Percentiles rank a stretch among this genome's conserved stretches.
phyloP scores from a whole-genome alignment of 2,329 filamentous ascomycete genomes.

The Aureobasidium zeae region DNA sequence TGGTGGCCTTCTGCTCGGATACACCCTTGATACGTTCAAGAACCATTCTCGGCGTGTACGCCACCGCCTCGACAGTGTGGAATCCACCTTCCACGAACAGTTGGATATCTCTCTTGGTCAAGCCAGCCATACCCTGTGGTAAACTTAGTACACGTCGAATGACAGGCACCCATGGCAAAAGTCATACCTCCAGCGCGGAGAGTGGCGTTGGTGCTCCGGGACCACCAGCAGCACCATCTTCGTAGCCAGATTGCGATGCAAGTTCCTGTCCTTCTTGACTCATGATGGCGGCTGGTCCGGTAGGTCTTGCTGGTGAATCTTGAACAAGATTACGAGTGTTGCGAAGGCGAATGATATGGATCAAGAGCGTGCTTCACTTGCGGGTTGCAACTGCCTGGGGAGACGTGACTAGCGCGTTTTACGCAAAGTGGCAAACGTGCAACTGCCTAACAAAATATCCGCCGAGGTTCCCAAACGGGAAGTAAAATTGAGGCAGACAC shows the following conservation, averaged over 20 bases:
- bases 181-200: conserved; percentile 67
- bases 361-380: too few relatives aligned
- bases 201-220: conserved; percentile 93
- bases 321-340: too few relatives aligned
- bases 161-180: conserved; percentile 14
- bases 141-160: conserved; percentile 14
- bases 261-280: conserved; percentile 43
- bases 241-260: conserved; percentile 61
- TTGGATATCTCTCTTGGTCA: conserved; percentile 94
- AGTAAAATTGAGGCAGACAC: too few relatives aligned
- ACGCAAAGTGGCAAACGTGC: too few relatives aligned
- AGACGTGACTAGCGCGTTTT: too few relatives aligned
- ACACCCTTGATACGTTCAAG: conserved; percentile 97
- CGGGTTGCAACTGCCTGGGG: too few relatives aligned
- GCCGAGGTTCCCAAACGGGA: too few relatives aligned
- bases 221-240: conserved; percentile 65
- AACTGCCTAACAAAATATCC: too few relatives aligned
- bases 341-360: not conserved
- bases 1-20: conserved; percentile 90
- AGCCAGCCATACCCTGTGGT: conserved; percentile 68
- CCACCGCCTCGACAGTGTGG: conserved; percentile 91
- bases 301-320: not conserved
- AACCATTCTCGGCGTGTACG: conserved; percentile 73
- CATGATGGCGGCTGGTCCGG: conserved; percentile 27
- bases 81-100: conserved; percentile 84